Evolutionary conservation across 2,329 filamentous ascomycete species (phyloP), one percentile per base, ranked within the genome.

Genomic region (Diplodia mutila): DNA sequence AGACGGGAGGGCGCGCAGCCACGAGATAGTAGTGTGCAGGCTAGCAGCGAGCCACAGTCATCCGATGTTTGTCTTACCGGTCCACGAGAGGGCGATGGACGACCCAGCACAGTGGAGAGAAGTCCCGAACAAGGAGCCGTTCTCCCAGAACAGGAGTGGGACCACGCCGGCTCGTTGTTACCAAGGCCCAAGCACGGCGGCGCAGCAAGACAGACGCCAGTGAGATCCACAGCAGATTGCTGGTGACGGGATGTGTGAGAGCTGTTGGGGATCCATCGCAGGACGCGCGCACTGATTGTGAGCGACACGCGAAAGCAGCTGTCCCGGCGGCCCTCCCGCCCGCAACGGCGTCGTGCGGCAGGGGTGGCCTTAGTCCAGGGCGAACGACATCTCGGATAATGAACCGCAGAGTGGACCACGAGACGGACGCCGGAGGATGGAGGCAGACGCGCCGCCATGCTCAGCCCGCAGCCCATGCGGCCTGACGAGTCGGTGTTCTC

Each of bases 361-460:
- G 46, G 57, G 57, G 39, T 61, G 39, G 57, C 57, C 57, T 27
- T 27, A 34, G 57, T 32, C 9, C 39, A 46, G 39, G 46, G 23
- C 57, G 39, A 34, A 48, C 32, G 57, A 61, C 57, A 61, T 42
- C 57, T 61, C 57, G 57, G 57, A 61, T 61, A 46, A 61, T 59
- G 55, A 59, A 32, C 55, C 55, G 55, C 37, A 21, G 42, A 14
- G 53, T 55, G 53, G 54, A 27, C 54, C 34, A 42, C 34, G 54
- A 49, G 57, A 18, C 37, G 37, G 55, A 25, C 55, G 54, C 32
- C 37, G 23, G 46, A 61, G 39, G 39, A 61, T 49, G 57, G 57
- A 42, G 57, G 39, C 55, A 32, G 57, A 16, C 23, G 57, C 27
- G 39, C 46, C 55, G 55, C 55, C 34, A 23, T 11, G 55, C 55